phyloP scores from a whole-genome alignment of 305 asterid genomes.

The Fraxinus baroniana region DNA sequence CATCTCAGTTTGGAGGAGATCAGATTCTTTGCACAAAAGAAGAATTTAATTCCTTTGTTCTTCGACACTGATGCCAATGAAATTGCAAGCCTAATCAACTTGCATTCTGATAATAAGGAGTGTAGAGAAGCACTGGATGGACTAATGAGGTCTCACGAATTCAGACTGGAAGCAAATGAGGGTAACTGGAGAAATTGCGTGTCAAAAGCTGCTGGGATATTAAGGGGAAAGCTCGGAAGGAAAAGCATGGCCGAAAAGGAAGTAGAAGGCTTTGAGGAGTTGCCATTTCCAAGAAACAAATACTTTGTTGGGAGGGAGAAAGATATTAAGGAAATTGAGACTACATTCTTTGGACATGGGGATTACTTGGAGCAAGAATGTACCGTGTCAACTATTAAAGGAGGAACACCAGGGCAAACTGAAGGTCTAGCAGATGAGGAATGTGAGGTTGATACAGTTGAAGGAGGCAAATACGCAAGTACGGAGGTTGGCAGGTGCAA shows the following conservation, averaged over 20 bases:
- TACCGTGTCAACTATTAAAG: slow-evolving; percentile 20
- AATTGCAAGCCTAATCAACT: slow-evolving; percentile 30
- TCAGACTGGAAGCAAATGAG: slow-evolving; percentile 58
- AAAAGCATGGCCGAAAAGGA: slow-evolving; percentile 62
- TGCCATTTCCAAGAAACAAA: slow-evolving; percentile 68
- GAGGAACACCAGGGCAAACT: slow-evolving; percentile 46
- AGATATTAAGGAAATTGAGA: slow-evolving; percentile 65
- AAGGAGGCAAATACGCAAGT: slow-evolving; percentile 45
- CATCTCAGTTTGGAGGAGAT: slow-evolving; percentile 71
- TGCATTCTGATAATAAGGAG: slow-evolving; percentile 53
- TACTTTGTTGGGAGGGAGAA: slow-evolving; percentile 72
- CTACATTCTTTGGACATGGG: slow-evolving; percentile 64
- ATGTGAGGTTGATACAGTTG: slow-evolving; percentile 40
- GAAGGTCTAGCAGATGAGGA: slow-evolving; percentile 71
- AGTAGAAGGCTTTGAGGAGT: slow-evolving; percentile 48
- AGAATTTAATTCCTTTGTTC: slow-evolving; percentile 65
- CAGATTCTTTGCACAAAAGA: slow-evolving; percentile 81
- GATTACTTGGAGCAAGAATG: slow-evolving; percentile 57
- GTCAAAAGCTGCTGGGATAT: slow-evolving; percentile 54
- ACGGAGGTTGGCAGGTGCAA: slow-evolving; percentile 66
- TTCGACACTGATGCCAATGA: slow-evolving; percentile 37
- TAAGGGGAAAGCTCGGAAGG: slow-evolving; percentile 72
- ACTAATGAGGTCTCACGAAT: slow-evolving; percentile 56
- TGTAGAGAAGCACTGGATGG: slow-evolving; percentile 72
- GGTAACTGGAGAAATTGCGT: slow-evolving; percentile 77